Evolutionary conservation across 495 filamentous ascomycete genomes (phyloP).

Genomic region (Trichoderma asperelloides): DNA sequence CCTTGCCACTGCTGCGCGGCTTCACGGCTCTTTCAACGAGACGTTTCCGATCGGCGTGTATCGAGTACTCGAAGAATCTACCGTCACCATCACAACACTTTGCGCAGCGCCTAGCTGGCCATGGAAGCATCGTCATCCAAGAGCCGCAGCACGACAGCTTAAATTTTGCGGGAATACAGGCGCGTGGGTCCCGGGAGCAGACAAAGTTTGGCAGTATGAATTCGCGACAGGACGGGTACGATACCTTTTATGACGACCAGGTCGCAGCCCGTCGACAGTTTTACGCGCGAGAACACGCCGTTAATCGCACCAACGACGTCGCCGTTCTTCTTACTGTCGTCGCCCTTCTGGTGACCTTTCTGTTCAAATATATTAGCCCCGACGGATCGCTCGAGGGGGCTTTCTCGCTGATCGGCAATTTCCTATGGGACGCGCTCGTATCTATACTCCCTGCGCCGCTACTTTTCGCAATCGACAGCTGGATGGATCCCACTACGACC

Average conservation of each 20-base stretch:
- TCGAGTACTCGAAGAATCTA: not conserved
- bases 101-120: not conserved
- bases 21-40: not conserved
- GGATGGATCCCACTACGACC: slow-evolving; percentile 28
- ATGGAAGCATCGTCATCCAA: slow-evolving; percentile 5
- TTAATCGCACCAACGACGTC: not conserved
- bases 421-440: slow-evolving; percentile 55
- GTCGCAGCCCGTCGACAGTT: slow-evolving; percentile 1
- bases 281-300: not conserved
- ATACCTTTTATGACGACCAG: slow-evolving; percentile 2
- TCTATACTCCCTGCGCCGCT: slow-evolving; percentile 50
- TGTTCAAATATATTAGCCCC: not conserved
- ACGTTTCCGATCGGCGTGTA: not conserved
- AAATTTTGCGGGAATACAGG: not conserved
- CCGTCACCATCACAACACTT: not conserved
- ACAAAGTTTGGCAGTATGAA: not conserved
- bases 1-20: not conserved
- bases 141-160: not conserved
- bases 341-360: not conserved
- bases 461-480: slow-evolving; percentile 49
- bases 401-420: not conserved
- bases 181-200: not conserved
- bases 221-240: slow-evolving; percentile 4
- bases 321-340: not conserved
- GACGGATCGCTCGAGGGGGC: slow-evolving; percentile 1